These are phyloP conservation scores for Hypomyces perniciosus DNA, from an alignment of 2,329 filamentous ascomycete genomes.

Conservation along the genomic window DNA sequence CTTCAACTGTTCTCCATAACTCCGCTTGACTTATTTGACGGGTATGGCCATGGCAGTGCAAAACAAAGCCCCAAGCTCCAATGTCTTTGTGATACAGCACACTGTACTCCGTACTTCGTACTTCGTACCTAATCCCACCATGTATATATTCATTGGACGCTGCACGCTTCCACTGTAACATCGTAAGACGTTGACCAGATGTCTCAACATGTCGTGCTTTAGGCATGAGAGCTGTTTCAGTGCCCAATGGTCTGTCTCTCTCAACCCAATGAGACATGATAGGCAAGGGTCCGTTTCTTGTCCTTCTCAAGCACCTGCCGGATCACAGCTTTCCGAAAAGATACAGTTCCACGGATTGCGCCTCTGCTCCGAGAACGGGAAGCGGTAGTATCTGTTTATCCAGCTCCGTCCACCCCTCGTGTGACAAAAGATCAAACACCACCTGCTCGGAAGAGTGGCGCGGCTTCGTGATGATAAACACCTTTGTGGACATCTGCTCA, in stretches of 20 bases:
- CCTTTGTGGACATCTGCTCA: constrained; percentile 29
- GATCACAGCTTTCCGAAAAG: constrained; percentile 36
- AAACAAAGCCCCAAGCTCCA: too few relatives aligned
- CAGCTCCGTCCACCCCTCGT: constrained; percentile 38
- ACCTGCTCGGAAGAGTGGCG: constrained; percentile 47
- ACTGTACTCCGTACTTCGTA: too few relatives aligned
- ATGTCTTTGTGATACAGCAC: too few relatives aligned
- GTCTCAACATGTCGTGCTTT: background rate
- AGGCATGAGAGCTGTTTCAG: background rate
- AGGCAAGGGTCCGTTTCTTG: background rate
- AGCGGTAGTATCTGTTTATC: constrained; percentile 39
- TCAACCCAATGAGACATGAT: background rate
- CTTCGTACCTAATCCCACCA: too few relatives aligned
- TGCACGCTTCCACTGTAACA: too few relatives aligned
- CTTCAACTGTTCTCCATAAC: too few relatives aligned
- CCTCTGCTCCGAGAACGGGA: constrained; percentile 38
- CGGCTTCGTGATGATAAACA: constrained; percentile 51
- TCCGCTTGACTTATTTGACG: too few relatives aligned
- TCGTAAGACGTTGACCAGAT: too few relatives aligned
- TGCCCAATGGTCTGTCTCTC: background rate
- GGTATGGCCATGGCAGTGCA: too few relatives aligned
- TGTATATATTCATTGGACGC: too few relatives aligned
- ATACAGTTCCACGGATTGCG: constrained; percentile 47
- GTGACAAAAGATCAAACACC: constrained; percentile 42
- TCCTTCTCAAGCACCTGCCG: background rate